A percentile compares a stretch with the other conserved stretches of the same genome.
phyloP scores from a whole-genome alignment of 2,329 filamentous ascomycete genomes.

The Teratosphaeriaceae sp. region DNA sequence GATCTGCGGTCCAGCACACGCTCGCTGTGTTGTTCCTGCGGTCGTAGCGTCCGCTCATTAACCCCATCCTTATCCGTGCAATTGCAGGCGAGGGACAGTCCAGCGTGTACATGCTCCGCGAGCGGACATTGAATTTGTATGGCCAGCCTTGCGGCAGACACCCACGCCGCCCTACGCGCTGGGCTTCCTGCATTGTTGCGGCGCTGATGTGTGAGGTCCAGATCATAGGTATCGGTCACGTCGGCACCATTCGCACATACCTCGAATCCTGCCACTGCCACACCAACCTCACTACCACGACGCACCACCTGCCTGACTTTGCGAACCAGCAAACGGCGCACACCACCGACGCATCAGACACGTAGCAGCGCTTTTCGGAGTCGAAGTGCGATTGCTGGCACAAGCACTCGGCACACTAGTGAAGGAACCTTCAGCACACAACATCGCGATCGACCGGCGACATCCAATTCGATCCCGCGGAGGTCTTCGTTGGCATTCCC shows the following conservation, averaged over 20 bases:
- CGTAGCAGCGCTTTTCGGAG: too few relatives aligned
- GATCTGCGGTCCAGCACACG: constrained; percentile 8
- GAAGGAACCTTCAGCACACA: too few relatives aligned
- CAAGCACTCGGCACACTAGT: too few relatives aligned
- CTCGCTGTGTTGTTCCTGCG: constrained; percentile 11
- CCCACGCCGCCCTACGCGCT: neutral
- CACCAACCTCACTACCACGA: too few relatives aligned
- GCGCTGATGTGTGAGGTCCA: neutral
- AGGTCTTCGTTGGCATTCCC: too few relatives aligned
- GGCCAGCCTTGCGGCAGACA: constrained; percentile 3
- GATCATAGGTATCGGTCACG: neutral
- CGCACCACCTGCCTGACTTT: too few relatives aligned
- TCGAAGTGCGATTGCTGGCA: too few relatives aligned
- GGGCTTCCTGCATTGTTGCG: neutral
- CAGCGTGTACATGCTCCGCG: constrained; percentile 2
- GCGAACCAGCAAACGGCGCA: too few relatives aligned
- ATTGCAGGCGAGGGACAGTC: constrained; percentile 7
- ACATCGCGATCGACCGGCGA: too few relatives aligned
- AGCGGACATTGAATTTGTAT: constrained; percentile 4
- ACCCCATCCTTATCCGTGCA: constrained; percentile 5
- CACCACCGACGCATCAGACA: too few relatives aligned
- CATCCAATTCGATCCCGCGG: too few relatives aligned
- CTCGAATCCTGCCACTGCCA: too few relatives aligned
- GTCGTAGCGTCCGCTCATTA: constrained; percentile 18
- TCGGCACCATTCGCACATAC: neutral